Evolutionary conservation across 306 rosid genomes (phyloP), one percentile per base, ranked within the genome.

Genomic region (Mucuna pruriens): DNA sequence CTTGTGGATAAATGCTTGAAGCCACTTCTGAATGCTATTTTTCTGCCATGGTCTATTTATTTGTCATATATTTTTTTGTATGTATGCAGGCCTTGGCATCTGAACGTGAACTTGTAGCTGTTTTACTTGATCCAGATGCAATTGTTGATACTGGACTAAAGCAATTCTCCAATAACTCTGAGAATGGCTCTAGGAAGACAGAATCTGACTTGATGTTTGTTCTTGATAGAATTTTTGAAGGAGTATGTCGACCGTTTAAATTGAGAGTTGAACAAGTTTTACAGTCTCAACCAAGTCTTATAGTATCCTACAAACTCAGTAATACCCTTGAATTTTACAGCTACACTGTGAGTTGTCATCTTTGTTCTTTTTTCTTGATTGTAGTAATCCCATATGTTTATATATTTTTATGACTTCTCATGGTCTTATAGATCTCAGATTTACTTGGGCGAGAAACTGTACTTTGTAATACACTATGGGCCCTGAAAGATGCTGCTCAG

Each of bases 161-260:
- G 83, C 88, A 85, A 66, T 87, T 84, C 75, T 87, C 92, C 77
- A 77, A 86, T 67, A 83, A 71, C 74, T 66, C 75, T 45, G 97
- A 88, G 70, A 79, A 74, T 85, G 90, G 85, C 52, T 83, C 88
- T 80, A 89, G 83, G 72, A 93, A 88, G 87, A 80, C 62, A 61
- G 98, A 87, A 44, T 83, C 88, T 81, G 99, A 95, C 89, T 75
- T 91, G 85, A 95, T 80, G 42, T 93, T 93, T 91, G 97, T 95
- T 87, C 87, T 95, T 73, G 99, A 95, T 88, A 95, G 99, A 83
- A 93, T 95, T 80, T 95, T 95, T 77, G 98, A 95, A 86, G 98
- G 99, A 76, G 99, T 95, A 85, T 95, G 99, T 84, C 88, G 99
- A 83, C 99, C 99, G 6, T 95, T 95, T 85, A 95, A 95, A 93